Base-by-base conservation (phyloP, 345 rosid genomes). In the Acer yangbiense region DNA sequence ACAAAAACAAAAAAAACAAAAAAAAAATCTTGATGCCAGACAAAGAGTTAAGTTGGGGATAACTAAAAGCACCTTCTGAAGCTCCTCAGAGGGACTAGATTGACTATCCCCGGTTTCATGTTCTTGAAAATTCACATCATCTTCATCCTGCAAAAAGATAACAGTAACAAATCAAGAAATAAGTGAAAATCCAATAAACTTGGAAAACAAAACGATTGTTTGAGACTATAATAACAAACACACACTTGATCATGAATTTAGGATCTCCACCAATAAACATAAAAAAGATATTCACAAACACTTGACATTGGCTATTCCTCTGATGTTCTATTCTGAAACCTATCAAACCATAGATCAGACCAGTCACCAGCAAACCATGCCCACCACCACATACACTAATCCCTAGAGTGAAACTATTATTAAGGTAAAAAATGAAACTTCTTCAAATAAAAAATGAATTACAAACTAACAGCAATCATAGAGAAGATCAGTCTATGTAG, bases 41-140 rank as follows among this genome's bases (percentile, higher is more conserved):
- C 41, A 1, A 54, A 18, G 46, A 27, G 17, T n/a, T 12, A 17
- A 48, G 46, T 18, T 25, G 41, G 11, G 48, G 46, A 54, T 23
- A 77, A 79, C 32, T 62, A 16, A 44, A 69, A 57, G 75, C 76
- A 92, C 95, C 93, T 82, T 83, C n/a, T 63, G 89, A 73, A 72
- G 75, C 60, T 90, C 90, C 50, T 84, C 87, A 1, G 80, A 75
- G 20, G 64, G 72, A 67, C 66, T 50, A 69, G 82, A 68, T 65
- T 83, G 87, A 66, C 73, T 57, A 76, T 82, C 85, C 1, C 62
- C 88, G 23, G 82, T 77, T 69, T 85, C 97, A 9, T 83, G 78
- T 67, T 83, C 90, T 76, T 83, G 76, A 79, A 29, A 58, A 70
- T 80, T 83, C 48, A 67, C 74, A 9, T 80, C 62, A 35, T 86